Evolutionary conservation across 2,329 filamentous ascomycete species (phyloP).

Genomic region (Aureobasidium vineae): DNA sequence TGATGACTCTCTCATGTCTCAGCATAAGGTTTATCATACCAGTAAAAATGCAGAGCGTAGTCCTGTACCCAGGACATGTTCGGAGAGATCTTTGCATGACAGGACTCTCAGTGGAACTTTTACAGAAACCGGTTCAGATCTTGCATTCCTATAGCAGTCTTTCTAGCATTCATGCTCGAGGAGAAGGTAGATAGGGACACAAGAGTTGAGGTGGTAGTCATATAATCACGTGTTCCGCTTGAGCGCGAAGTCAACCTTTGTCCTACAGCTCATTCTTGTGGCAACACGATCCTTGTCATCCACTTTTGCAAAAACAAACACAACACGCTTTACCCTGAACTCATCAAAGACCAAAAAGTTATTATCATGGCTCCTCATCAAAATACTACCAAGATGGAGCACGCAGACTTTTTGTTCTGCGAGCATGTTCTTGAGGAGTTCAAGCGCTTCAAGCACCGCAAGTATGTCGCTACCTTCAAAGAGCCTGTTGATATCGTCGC

Average conservation of each 20-base stretch:
- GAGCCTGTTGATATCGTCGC: background rate
- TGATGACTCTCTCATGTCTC: no score
- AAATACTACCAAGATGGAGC: background rate
- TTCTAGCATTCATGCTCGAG: background rate
- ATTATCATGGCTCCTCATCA: background rate
- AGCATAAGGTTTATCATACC: background rate
- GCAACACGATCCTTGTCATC: background rate
- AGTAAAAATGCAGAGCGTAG: background rate
- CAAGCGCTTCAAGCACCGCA: background rate
- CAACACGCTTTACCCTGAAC: background rate
- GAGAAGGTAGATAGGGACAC: background rate
- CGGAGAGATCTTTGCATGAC: background rate
- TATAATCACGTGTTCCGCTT: background rate
- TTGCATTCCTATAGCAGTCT: background rate
- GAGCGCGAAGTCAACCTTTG: background rate
- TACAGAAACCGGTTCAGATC: background rate
- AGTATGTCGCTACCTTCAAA: background rate
- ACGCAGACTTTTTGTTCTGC: background rate
- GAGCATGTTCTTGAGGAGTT: conserved; percentile 2
- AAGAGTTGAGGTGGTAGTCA: background rate
- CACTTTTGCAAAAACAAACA: background rate
- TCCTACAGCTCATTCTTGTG: background rate
- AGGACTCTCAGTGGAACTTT: background rate
- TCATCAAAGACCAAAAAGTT: background rate
- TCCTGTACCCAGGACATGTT: no score